Base-by-base conservation (phyloP, 192 early-diverging fungal species). In the Rhizophagus clarus region DNA sequence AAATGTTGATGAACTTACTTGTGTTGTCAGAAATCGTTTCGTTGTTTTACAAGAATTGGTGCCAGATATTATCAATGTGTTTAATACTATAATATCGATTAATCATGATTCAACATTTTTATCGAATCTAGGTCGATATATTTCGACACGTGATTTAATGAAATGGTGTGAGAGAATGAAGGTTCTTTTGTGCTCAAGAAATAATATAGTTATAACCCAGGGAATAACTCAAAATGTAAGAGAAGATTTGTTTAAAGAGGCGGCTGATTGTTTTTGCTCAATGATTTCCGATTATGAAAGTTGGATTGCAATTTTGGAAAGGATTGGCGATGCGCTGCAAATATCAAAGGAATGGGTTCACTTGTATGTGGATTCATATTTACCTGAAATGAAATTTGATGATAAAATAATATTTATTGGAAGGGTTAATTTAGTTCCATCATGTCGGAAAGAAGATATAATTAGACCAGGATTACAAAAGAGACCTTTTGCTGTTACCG, bases 131-230 rank as follows among this genome's bases (percentile, higher is more conserved):
- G 88, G 83, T 34, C 90, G 93, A 22, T 82, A 80, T 40, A 88
- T 96, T 32, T 94, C 95, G 17, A 88, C 96, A 8, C 89, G 97
- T 66, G 97, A 97, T 83, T 84, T 99, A 49, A 88, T 97, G 84
- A 96, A 95, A 77, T 99, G 96, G 96, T 97, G 96, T 81, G 73
- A 87, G 3, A 90, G 97, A 73, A 88, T 96, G 76, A 85, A 89
- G 40, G 82, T 83, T 8, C 76, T 90, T 14, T 80, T 88, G 14
- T 78, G 84, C 14, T 81, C 84, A 7, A 84, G 84, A 34, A 69
- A 75, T n/a, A 67, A 77, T 17, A 61, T 79, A 37, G 61, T 66
- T 26, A 81, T 77, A 40, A 78, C 83, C 76, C 72, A 80, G 34
- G 86, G 86, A 26, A 76, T 90, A 14, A 83, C 85, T 61, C 68